These are phyloP conservation scores for Austroboletus rostrupii DNA, from an alignment of 1,284 basidiomycete genomes.

Conservation along the genomic window DNA sequence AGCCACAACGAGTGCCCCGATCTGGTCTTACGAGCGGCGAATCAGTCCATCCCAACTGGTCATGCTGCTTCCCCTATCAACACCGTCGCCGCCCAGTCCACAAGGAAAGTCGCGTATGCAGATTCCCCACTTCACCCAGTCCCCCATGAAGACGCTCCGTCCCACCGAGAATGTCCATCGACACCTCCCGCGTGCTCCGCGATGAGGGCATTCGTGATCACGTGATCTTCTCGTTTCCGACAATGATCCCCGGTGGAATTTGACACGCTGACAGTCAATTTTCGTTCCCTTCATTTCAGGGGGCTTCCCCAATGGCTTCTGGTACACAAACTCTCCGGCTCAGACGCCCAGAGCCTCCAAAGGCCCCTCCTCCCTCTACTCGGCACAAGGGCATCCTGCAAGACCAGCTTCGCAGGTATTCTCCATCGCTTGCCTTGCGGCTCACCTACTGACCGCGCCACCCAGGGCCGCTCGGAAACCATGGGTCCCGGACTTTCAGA, in stretches of 20 bases:
- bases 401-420: constrained; percentile 68
- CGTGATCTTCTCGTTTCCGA: constrained; percentile 10
- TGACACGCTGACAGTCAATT: neutral
- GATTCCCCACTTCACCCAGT: neutral
- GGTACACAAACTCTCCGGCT: constrained; percentile 53
- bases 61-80: constrained; percentile 13
- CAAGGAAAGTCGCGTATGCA: neutral
- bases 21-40: constrained; percentile 28
- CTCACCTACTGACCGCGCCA: constrained; percentile 8
- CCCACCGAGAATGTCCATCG: constrained; percentile 1
- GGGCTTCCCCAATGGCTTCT: constrained; percentile 24
- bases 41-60: constrained; percentile 21
- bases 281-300: neutral
- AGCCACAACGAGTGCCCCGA: constrained; percentile 30
- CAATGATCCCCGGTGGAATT: neutral
- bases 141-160: neutral
- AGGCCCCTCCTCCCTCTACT: constrained; percentile 31
- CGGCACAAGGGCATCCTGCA: constrained; percentile 68
- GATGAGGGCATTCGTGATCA: constrained; percentile 8
- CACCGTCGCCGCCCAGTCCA: neutral
- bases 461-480: constrained; percentile 64
- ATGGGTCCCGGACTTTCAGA: constrained; percentile 80
- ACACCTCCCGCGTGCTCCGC: neutral
- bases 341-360: constrained; percentile 44
- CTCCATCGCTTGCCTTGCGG: neutral